Conservation (phyloP, 2,329 filamentous ascomycete species). For the Aspergillus jensenii region DNA sequence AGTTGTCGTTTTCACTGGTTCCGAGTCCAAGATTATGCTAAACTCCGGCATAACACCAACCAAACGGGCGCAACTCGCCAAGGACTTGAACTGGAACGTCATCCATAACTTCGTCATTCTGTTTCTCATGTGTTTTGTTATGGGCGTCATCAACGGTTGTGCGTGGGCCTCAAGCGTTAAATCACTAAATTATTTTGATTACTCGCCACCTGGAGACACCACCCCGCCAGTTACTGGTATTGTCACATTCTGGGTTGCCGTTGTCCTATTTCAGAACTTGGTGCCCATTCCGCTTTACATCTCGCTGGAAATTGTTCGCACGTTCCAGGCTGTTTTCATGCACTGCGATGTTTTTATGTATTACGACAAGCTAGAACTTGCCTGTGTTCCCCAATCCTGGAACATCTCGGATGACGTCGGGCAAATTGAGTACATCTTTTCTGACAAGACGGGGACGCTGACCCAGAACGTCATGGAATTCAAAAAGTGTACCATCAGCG, state of each 20-base stretch:
- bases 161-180: constrained; percentile 74
- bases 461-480: constrained; percentile 98
- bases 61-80: constrained; percentile 86
- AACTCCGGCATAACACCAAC: constrained; percentile 94
- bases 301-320: constrained; percentile 91
- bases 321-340: constrained; percentile 92
- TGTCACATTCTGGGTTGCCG: constrained; percentile 94
- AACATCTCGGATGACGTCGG: constrained; percentile 98
- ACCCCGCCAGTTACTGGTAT: constrained; percentile 78
- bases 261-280: constrained; percentile 98
- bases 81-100: constrained; percentile 95
- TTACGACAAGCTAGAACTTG: constrained; percentile 89
- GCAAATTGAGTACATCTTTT: constrained; percentile 99
- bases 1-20: constrained; percentile 88
- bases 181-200: constrained; percentile 77
- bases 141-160: constrained; percentile 79
- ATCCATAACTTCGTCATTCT: constrained; percentile 93
- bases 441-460: constrained; percentile 86
- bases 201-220: constrained; percentile 68
- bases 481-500: constrained; percentile 96
- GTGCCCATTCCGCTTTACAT: constrained; percentile 98
- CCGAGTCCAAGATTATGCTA: constrained; percentile 99
- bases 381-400: constrained; percentile 96
- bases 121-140: constrained; percentile 82
- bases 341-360: constrained; percentile 97